Base-by-base conservation (phyloP, 441 rosid genomes). In the Macaranga tanarius region DNA sequence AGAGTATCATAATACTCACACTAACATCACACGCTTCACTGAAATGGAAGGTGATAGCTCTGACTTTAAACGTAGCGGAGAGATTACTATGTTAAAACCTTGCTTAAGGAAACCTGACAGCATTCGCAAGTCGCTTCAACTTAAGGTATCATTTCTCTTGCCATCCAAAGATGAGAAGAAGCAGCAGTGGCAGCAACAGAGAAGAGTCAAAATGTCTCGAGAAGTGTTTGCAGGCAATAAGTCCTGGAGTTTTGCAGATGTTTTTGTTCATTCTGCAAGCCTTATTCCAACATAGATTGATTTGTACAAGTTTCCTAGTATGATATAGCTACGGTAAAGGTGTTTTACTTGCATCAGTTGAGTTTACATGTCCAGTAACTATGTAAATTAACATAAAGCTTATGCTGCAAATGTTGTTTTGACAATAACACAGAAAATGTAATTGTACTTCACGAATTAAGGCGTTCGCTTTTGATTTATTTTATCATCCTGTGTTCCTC, bases 101-200 rank as follows among this genome's bases (percentile, higher is more conserved):
- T 85, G 86, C 71, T 64, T 81, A 48, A 76, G 79, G 75, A 82
- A 82, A 81, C 22, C 51, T 16, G 79, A 76, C 59, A 73, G 87
- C 69, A 69, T 17, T 60, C 54, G 80, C 1, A 81, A 68, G 72
- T 67, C 59, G 44, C 79, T 71, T 26, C 48, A 17, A 45, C 83
- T 71, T 9, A 73, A 58, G 62, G 87, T 86, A 58, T 57, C 83
- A 17, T 86, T 83, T 70, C 20, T 28, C 62, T 64, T 81, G 77
- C 73, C 82, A 47, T 11, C 11, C 22, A 47, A 75, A 56, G 64
- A 71, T 12, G 74, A 67, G 63, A 74, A 79, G 26, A 61, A 22
- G 54, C 52, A 54, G 34, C 34, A 31, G n/a, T n/a, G n/a, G 34
- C 34, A 31, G 28, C 65, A 22, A 51, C 54, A 55, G 26, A 65